Percentiles rank a stretch among this genome's conserved stretches.
Conservation (phyloP, 108 stramenopile species). For the Skeletonema potamos region DNA sequence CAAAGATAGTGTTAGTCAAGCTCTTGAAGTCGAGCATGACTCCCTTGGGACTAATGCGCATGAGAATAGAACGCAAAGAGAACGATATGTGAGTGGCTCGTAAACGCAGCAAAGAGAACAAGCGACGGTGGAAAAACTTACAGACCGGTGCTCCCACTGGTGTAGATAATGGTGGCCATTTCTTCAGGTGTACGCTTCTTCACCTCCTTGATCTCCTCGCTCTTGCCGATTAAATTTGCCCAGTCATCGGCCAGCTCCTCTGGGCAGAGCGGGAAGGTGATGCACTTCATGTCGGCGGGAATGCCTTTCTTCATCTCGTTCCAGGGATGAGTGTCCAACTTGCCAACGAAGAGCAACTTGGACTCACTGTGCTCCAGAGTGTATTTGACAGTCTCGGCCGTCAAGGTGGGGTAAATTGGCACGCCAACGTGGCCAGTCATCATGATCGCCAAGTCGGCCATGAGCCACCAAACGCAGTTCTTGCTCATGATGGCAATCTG, state of each 20-base stretch:
- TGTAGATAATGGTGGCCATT: conserved; percentile 85
- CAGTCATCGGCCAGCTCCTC: conserved; percentile 51
- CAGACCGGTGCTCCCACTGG: conserved; percentile 76
- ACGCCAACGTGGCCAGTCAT: conserved; percentile 71
- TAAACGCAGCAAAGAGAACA: not conserved
- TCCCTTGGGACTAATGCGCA: conserved; percentile 64
- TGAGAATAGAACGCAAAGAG: not conserved
- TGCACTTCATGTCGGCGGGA: conserved; percentile 50
- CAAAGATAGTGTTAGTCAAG: conserved; percentile 60
- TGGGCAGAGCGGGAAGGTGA: conserved; percentile 73
- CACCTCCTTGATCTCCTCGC: conserved; percentile 38
- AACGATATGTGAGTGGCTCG: not conserved
- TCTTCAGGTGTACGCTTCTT: conserved; percentile 67
- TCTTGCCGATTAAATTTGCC: conserved; percentile 48
- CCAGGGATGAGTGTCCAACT: conserved; percentile 76
- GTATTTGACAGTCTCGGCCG: conserved; percentile 64
- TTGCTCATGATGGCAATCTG: conserved; percentile 78
- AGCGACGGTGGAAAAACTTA: conserved; percentile 26
- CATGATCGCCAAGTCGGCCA: conserved; percentile 78
- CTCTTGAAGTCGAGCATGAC: conserved; percentile 74
- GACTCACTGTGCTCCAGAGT: conserved; percentile 78
- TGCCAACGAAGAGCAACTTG: conserved; percentile 79
- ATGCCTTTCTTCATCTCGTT: conserved; percentile 74
- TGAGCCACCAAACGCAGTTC: conserved; percentile 82
- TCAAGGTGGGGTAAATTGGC: conserved; percentile 73